These are phyloP conservation scores for Paspalum notatum DNA, from an alignment of 176 grass and related monocot species.

Conservation along the genomic window DNA sequence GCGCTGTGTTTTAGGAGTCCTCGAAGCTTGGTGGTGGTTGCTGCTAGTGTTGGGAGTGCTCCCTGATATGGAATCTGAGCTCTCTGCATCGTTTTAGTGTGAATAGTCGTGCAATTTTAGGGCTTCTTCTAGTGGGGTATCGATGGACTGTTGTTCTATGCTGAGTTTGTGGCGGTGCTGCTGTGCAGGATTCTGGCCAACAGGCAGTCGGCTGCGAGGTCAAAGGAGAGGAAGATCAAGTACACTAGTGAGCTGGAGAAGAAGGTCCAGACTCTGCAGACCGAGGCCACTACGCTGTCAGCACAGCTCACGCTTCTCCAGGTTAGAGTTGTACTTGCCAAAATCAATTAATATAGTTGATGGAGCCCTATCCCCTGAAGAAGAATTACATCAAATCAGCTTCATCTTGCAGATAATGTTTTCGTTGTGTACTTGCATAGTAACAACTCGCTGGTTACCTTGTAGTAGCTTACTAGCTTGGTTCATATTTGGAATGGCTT, in stretches of 20 bases:
- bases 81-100: neutral
- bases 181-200: conserved; percentile 88
- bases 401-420: neutral
- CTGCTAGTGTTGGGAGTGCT: neutral
- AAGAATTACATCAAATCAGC: conserved; percentile 6
- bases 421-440: neutral
- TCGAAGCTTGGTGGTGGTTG: neutral
- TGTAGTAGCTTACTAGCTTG: neutral
- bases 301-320: conserved; percentile 93
- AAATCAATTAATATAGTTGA: neutral
- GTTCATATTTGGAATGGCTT: conserved; percentile 4
- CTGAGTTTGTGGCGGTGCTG: conserved; percentile 18
- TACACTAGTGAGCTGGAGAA: conserved; percentile 89
- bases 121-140: neutral
- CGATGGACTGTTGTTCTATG: neutral
- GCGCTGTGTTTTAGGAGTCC: neutral
- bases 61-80: neutral
- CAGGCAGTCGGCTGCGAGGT: conserved; percentile 85
- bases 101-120: conserved; percentile 12
- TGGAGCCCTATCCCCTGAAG: neutral
- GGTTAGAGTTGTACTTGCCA: conserved; percentile 39
- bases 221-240: conserved; percentile 95
- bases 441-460: neutral
- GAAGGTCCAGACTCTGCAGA: conserved; percentile 98
- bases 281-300: conserved; percentile 91